Percentiles rank a stretch among this genome's conserved stretches.
Evolutionary conservation across 2,329 filamentous ascomycete genomes (phyloP).

Genomic region (Nothopassalora personata): DNA sequence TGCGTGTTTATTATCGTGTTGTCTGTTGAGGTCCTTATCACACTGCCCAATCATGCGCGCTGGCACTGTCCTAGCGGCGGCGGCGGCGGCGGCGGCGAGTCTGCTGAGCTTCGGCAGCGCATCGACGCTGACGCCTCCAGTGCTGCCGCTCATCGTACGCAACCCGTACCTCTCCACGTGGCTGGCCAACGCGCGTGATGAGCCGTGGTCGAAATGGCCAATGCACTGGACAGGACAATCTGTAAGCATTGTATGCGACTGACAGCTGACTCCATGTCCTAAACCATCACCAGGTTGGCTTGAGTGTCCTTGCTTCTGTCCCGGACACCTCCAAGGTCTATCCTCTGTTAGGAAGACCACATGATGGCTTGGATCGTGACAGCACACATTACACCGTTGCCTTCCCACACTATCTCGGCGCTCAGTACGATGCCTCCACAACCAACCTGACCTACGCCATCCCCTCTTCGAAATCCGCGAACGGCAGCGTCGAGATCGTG

Average conservation of each 20-base stretch:
- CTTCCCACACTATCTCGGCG: constrained; percentile 55
- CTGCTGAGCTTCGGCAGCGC: constrained; percentile 38
- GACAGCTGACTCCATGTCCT: constrained; percentile 16
- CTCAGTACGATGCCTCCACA: constrained; percentile 63
- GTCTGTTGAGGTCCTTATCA: neutral
- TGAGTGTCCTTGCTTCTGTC: constrained; percentile 58
- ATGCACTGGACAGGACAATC: constrained; percentile 75
- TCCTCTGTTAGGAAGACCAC: constrained; percentile 60
- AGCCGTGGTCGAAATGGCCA: constrained; percentile 79
- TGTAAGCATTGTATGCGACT: constrained; percentile 33
- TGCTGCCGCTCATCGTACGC: constrained; percentile 47
- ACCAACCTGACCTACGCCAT: constrained; percentile 64
- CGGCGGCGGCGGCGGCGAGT: constrained; percentile 20
- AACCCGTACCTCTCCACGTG: constrained; percentile 50
- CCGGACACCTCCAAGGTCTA: constrained; percentile 57
- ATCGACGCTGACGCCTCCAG: constrained; percentile 51
- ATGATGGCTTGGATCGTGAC: constrained; percentile 53
- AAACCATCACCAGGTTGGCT: constrained; percentile 47
- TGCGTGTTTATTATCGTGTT: neutral
- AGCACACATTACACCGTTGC: constrained; percentile 51
- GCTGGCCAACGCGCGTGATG: constrained; percentile 62
- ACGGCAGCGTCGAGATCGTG: constrained; percentile 47
- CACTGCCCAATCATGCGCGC: constrained; percentile 19
- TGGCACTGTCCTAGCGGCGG: constrained; percentile 5
- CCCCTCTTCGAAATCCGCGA: constrained; percentile 37